Conservation (phyloP, 2,329 filamentous ascomycete genomes). For the Truncatella angustata region DNA sequence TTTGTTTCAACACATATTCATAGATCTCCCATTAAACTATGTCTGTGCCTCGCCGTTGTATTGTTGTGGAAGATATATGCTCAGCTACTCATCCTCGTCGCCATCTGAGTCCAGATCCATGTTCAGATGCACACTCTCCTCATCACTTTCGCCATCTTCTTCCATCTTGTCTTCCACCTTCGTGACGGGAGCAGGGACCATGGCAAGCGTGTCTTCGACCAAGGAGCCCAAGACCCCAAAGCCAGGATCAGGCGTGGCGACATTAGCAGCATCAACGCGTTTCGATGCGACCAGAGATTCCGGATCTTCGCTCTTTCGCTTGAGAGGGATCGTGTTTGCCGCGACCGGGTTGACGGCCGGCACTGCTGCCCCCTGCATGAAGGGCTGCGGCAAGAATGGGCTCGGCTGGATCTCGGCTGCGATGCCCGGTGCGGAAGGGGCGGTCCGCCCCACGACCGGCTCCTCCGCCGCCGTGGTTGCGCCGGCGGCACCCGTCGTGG, state of each 20-base stretch:
- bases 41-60: no score
- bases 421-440: constrained; percentile 11
- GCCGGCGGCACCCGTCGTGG: constrained; percentile 9
- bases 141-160: constrained; percentile 43
- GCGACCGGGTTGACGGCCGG: constrained; percentile 14
- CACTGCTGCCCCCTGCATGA: constrained; percentile 22
- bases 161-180: constrained; percentile 26
- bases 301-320: constrained; percentile 41
- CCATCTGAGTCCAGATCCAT: constrained; percentile 51
- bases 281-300: constrained; percentile 35
- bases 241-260: constrained; percentile 13
- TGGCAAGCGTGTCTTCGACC: constrained; percentile 8
- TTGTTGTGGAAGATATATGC: no score
- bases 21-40: no score
- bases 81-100: constrained; percentile 2
- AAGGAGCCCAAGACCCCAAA: constrained; percentile 9
- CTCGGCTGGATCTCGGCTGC: constrained; percentile 14
- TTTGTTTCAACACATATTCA: no score
- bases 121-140: constrained; percentile 57
- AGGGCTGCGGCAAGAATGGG: constrained; percentile 22
- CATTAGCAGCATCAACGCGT: constrained; percentile 30
- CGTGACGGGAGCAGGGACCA: not conserved
- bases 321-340: constrained; percentile 26
- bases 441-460: not conserved
- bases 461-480: not conserved